phyloP scores from a whole-genome alignment of 2,329 filamentous ascomycete genomes.

The Pestalotiopsis sp. region DNA sequence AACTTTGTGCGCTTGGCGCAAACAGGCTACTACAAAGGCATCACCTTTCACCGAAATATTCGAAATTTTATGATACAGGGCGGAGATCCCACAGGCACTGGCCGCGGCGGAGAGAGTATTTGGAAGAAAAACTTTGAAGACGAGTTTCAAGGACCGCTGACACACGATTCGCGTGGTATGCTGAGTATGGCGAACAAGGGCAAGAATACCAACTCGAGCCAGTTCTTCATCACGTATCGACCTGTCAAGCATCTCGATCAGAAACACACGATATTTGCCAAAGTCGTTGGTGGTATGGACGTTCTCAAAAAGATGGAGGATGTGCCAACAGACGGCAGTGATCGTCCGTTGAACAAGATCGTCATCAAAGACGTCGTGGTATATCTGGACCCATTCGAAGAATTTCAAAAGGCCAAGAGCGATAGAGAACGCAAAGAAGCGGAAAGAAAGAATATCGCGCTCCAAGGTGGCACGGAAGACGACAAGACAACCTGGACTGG shows the following conservation, averaged over 20 bases:
- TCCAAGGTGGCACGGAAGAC: conserved; percentile 76
- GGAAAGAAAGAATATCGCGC: conserved; percentile 62
- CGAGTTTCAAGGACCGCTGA: conserved; percentile 86
- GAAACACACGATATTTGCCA: conserved; percentile 97
- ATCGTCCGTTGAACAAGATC: conserved; percentile 77
- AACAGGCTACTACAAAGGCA: conserved; percentile 84
- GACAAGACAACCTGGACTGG: conserved; percentile 95
- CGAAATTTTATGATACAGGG: conserved; percentile 98
- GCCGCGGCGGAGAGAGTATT: conserved; percentile 83
- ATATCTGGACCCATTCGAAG: conserved; percentile 92
- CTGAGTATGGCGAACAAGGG: conserved; percentile 98
- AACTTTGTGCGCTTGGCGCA: conserved; percentile 90
- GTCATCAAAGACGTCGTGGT: conserved; percentile 81
- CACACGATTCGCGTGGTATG: conserved; percentile 80
- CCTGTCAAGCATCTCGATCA: conserved; percentile 82
- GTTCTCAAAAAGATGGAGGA: conserved; percentile 77
- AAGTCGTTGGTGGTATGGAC: conserved; percentile 75
- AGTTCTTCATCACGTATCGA: conserved; percentile 94
- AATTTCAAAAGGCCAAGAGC: conserved; percentile 78
- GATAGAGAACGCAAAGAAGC: conserved; percentile 61
- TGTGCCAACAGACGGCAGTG: conserved; percentile 72
- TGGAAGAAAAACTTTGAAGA: conserved; percentile 96
- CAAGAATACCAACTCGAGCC: conserved; percentile 93
- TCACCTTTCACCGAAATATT: conserved; percentile 91
- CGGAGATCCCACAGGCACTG: conserved; percentile 90